These are phyloP conservation scores for Pseudomonodictys pantanalensis DNA, from an alignment of 495 filamentous ascomycete species.

Conservation along the genomic window DNA sequence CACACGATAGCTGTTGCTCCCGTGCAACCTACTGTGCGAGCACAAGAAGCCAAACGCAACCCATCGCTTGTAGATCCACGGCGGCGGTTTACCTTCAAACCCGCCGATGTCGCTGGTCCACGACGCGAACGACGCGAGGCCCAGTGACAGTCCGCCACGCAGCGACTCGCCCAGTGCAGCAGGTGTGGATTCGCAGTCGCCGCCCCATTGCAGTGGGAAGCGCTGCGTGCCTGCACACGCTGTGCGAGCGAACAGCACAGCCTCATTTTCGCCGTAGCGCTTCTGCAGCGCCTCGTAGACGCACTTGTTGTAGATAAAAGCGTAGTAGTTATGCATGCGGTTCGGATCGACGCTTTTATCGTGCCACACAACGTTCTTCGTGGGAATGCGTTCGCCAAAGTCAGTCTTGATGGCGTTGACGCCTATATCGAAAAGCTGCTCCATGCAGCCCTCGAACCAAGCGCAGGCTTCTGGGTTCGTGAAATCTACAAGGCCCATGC, in stretches of 20 bases:
- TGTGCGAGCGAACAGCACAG: conserved; percentile 65
- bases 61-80: conserved; percentile 74
- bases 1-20: conserved; percentile 63
- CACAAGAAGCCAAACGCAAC: conserved; percentile 69
- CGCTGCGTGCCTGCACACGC: conserved; percentile 65
- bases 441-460: conserved; percentile 60
- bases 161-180: conserved; percentile 72
- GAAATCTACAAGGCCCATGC: conserved; percentile 72
- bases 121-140: conserved; percentile 65
- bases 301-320: conserved; percentile 65
- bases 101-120: conserved; percentile 72
- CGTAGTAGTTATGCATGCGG: conserved; percentile 74
- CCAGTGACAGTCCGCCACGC: conserved; percentile 64
- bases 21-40: conserved; percentile 66
- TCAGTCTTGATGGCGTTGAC: conserved; percentile 72
- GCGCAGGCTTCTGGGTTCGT: conserved; percentile 64
- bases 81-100: conserved; percentile 65
- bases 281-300: conserved; percentile 64
- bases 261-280: conserved; percentile 56
- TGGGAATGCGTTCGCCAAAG: conserved; percentile 68
- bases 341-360: conserved; percentile 46
- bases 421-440: conserved; percentile 60
- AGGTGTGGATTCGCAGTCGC: conserved; percentile 70
- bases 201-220: conserved; percentile 53
- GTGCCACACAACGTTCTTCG: conserved; percentile 57